phyloP scores from a whole-genome alignment of 1,139 yeast genomes.

The Pichia sp. region DNA sequence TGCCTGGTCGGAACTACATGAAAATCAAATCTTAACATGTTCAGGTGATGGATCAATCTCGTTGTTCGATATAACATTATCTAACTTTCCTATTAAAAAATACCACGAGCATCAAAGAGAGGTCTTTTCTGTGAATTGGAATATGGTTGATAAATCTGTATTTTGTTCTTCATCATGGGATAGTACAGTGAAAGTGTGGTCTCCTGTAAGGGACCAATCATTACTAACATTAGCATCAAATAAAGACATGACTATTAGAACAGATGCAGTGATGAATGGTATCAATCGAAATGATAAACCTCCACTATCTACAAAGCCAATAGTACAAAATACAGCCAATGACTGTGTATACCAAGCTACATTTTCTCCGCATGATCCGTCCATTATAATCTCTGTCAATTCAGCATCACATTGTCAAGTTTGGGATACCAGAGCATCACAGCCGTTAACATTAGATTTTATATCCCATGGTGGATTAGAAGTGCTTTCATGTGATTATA shows the following conservation, averaged over 20 bases:
- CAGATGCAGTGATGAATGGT: conserved; percentile 18
- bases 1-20: conserved; percentile 90
- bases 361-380: conserved; percentile 85
- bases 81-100: conserved; percentile 70
- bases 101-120: conserved; percentile 81
- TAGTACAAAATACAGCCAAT: conserved; percentile 34
- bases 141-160: conserved; percentile 66
- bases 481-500: conserved; percentile 81
- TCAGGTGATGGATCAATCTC: conserved; percentile 91
- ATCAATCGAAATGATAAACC: conserved; percentile 20
- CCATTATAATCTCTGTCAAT: conserved; percentile 68
- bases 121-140: conserved; percentile 90
- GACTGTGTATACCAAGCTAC: conserved; percentile 76
- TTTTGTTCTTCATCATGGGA: conserved; percentile 92
- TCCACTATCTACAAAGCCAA: conserved; percentile 26
- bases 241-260: conserved; percentile 35
- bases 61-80: conserved; percentile 70
- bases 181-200: conserved; percentile 75
- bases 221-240: conserved; percentile 53
- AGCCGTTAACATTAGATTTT: conserved; percentile 59
- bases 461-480: conserved; percentile 82
- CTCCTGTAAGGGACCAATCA: conserved; percentile 60
- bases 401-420: conserved; percentile 77
- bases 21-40: conserved; percentile 78
- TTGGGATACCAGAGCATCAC: conserved; percentile 80